These are phyloP conservation scores for Pleurozium schreberi DNA, from an alignment of 225 moss, liverwort and hornwort genomes.

Conservation along the genomic window DNA sequence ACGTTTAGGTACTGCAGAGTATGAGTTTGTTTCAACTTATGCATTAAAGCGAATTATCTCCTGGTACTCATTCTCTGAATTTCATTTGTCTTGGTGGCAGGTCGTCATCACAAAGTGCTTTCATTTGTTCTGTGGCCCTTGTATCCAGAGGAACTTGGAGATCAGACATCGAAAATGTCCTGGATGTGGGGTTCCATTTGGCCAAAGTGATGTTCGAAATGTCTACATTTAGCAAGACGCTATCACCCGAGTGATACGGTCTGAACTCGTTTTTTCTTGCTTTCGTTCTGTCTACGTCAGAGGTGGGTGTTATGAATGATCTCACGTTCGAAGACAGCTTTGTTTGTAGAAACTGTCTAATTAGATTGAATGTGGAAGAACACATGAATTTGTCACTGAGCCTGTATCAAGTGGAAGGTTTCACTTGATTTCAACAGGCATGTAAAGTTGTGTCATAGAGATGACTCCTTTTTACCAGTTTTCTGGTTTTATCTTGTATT, in stretches of 20 bases:
- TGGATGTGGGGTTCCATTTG: constrained; percentile 97
- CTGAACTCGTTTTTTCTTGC: background rate
- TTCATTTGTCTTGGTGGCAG: constrained; percentile 28
- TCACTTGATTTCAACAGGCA: constrained; percentile 12
- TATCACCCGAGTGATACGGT: background rate
- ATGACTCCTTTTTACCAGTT: constrained; percentile 9
- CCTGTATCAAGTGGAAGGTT: constrained; percentile 4
- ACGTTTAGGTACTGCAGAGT: background rate
- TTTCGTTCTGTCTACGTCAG: constrained; percentile 4
- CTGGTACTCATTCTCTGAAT: background rate
- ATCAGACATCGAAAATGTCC: constrained; percentile 97
- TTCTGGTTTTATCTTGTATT: background rate
- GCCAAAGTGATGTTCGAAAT: constrained; percentile 93
- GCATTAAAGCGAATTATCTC: background rate
- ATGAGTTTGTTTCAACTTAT: background rate
- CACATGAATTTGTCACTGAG: constrained; percentile 28
- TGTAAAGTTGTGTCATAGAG: constrained; percentile 39
- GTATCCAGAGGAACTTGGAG: constrained; percentile 96
- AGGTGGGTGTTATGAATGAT: constrained; percentile 7
- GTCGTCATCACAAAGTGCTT: constrained; percentile 98
- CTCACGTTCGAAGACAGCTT: constrained; percentile 14
- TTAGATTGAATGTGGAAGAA: constrained; percentile 30
- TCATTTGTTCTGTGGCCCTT: constrained; percentile 94
- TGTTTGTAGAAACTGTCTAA: constrained; percentile 12
- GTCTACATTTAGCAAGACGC: constrained; percentile 74